Percentiles rank a stretch among this genome's conserved stretches.
These are phyloP conservation scores for Teunomyces tritomae DNA, from an alignment of 805 yeast species.

Conservation along the genomic window DNA sequence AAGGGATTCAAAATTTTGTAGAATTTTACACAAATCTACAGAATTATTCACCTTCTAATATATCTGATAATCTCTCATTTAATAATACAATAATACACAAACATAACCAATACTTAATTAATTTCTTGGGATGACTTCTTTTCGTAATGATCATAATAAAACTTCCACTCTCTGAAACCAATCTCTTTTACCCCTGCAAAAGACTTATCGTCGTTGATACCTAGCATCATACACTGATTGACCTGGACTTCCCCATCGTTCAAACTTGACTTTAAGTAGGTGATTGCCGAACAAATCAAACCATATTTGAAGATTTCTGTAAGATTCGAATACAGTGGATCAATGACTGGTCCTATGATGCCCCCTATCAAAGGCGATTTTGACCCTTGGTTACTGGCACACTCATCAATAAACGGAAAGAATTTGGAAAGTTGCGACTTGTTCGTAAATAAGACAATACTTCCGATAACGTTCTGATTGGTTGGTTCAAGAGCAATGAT, in stretches of 20 bases:
- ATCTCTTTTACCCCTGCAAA: conserved; percentile 38
- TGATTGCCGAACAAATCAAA: conserved; percentile 53
- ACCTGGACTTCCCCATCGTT: conserved; percentile 24
- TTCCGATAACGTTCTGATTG: conserved; percentile 51
- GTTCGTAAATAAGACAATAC: conserved; percentile 47
- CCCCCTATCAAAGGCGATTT: conserved; percentile 40
- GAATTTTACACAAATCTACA: not conserved
- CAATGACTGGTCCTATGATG: conserved; percentile 51
- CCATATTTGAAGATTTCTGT: conserved; percentile 56
- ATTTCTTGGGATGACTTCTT: conserved; percentile 3
- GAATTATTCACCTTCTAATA: not conserved
- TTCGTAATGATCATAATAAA: conserved; percentile 36
- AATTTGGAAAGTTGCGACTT: conserved; percentile 43
- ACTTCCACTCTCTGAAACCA: conserved; percentile 41
- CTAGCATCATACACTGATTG: conserved; percentile 37
- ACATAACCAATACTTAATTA: not conserved
- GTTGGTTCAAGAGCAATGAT: conserved; percentile 55
- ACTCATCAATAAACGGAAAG: conserved; percentile 52
- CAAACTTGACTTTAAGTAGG: conserved; percentile 39
- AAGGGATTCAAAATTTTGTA: not conserved
- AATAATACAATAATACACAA: not conserved
- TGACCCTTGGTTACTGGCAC: conserved; percentile 13
- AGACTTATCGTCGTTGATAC: conserved; percentile 33
- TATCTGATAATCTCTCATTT: not conserved
- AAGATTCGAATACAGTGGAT: conserved; percentile 50